Evolutionary conservation across 495 filamentous ascomycete species (phyloP), one percentile per base, ranked within the genome.

Genomic region (Rostrohypoxylon terebratum): DNA sequence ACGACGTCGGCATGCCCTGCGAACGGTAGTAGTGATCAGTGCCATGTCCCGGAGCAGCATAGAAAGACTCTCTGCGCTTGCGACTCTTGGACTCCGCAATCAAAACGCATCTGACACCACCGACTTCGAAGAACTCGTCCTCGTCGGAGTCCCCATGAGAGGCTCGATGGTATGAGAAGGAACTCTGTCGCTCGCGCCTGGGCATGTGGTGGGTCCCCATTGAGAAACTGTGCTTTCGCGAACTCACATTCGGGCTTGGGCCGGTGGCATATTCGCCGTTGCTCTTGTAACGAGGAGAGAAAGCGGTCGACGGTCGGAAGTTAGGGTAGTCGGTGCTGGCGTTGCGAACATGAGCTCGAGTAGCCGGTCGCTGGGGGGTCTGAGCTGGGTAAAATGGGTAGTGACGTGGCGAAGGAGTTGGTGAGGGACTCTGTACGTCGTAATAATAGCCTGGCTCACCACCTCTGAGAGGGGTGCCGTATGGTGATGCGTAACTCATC

Each of bases 111-210:
- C 77, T 80, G 74, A 76, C 68, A 66, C 84, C 84, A 68, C 83
- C 75, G 78, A 83, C 77, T 78, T 87, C 83, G 81, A 86, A 78
- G 74, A 81, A 78, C 78, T 88, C 86, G 81, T 87, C 86, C 81
- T 87, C 86, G 83, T 88, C 86, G 80, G 86, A 87, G 74, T 87
- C 86, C 81, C 83, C 85, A 84, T 86, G 79, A 75, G 84, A 83
- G 82, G 85, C 77, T 81, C 83, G 86, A 84, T 85, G 77, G 77
- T 81, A 83, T 79, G 86, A 83, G 77, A 80, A 84, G 20, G 84
- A 86, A 75, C 75, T 80, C 75, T 81, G 84, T 71, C 82, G 83
- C 81, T 84, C 83, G 79, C 77, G 80, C 78, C 68, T 74, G 67
- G 83, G 74, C 69, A 74, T 78, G 57, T 77, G 78, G 69, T 75